Conservation (phyloP, 768 basidiomycete genomes). For the Mycena galericulata region DNA sequence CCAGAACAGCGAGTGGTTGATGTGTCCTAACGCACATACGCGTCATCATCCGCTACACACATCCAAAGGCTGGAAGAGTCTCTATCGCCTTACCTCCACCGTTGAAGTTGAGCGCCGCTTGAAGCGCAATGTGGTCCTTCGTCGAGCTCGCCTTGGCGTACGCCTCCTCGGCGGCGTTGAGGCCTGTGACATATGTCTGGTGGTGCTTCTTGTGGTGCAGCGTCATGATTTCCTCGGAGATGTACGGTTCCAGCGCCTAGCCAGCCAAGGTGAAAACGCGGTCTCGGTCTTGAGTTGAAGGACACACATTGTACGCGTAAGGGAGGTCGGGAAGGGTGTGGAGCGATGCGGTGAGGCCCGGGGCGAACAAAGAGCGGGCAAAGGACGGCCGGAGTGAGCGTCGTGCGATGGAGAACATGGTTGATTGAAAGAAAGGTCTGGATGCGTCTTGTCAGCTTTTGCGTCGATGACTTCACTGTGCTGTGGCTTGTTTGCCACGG, state of each 20-base stretch:
- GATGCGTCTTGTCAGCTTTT: no score
- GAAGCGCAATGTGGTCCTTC: constrained; percentile 85
- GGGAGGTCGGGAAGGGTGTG: constrained; percentile 87
- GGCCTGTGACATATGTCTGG: constrained; percentile 92
- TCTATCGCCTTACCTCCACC: constrained; percentile 80
- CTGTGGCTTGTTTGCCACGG: no score
- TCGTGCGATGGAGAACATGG: constrained; percentile 65
- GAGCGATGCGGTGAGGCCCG: constrained; percentile 55
- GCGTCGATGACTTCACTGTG: constrained; percentile 9
- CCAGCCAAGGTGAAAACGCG: constrained; percentile 30
- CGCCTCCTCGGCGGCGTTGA: constrained; percentile 93
- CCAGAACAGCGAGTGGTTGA: constrained; percentile 98
- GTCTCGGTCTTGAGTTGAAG: constrained; percentile 21
- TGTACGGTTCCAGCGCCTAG: constrained; percentile 88
- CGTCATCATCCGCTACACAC: no score
- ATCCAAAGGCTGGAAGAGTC: no score
- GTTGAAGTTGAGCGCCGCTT: constrained; percentile 95
- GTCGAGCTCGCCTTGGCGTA: constrained; percentile 74
- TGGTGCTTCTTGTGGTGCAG: constrained; percentile 94
- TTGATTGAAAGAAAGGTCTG: constrained; percentile 17
- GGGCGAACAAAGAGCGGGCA: constrained; percentile 58
- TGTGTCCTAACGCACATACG: constrained; percentile 74
- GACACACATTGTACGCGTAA: constrained; percentile 79
- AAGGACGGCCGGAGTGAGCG: constrained; percentile 56
- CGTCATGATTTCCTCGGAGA: constrained; percentile 93